Evolutionary conservation across 306 rosid genomes (phyloP), one percentile per base, ranked within the genome.

Genomic region (Abrus pulchellus): DNA sequence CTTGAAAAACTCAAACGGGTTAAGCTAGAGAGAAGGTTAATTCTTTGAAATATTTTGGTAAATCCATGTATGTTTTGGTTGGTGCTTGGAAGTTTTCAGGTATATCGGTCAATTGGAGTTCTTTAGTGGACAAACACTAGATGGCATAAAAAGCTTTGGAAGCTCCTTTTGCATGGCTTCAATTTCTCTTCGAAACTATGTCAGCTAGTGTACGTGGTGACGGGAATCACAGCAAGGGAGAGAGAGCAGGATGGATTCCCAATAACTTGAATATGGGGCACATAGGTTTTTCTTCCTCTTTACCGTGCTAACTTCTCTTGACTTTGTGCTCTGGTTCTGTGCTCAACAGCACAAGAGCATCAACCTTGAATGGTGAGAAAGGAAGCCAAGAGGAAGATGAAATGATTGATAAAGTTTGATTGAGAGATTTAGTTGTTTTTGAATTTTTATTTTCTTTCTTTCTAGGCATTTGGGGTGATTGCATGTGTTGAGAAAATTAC

Each of bases 121-220:
- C 65, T 89, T 89, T 13, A 89, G 81, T 29, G 88, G 87, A 0
- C 90, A 89, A 78, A 89, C 92, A 0, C 92, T 89, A 0, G 90
- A 89, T 44, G 92, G 92, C 2, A 89, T 89, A 10, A 89, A 87
- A 49, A 89, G 92, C 75, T 81, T 89, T 68, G 92, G 90, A 1
- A 87, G 92, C 48, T 85, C 92, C 28, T 87, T 89, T 34, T 89
- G 92, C 61, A 89, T 89, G 92, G 92, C 92, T 13, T 89, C 92
- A 3, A 89, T 89, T 28, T 89, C 92, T 20, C 85, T 87, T 40
- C 90, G 92, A 34, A 89, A 89, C 73, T 89, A 83, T 62, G 89
- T 81, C 3, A 89, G 77, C 53, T 89, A 59, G 83, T 89, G 7
- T 27, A 27, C 20, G 61, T 87, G 64, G 89, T 87, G 3, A 89